Evolutionary conservation across 371 early-diverging fungal species (phyloP).

Genomic region (Parasitella parasitica): DNA sequence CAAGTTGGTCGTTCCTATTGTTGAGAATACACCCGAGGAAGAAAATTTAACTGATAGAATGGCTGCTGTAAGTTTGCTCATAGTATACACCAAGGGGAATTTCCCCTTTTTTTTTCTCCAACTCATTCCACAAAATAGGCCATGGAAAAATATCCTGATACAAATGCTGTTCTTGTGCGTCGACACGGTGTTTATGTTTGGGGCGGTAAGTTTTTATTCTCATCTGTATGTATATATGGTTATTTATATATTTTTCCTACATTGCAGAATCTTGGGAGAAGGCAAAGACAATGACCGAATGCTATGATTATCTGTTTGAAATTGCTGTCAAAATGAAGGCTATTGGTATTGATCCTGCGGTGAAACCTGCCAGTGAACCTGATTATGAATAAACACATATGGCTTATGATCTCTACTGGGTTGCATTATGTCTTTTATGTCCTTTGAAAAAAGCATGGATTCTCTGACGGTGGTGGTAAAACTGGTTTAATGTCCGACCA

Average conservation of each 20-base stretch:
- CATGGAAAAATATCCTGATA: slow-evolving; percentile 88
- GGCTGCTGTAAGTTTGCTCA: slow-evolving; percentile 63
- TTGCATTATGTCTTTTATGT: no score
- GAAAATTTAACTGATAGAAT: slow-evolving; percentile 90
- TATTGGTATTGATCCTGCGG: slow-evolving; percentile 76
- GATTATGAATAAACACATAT: slow-evolving; percentile 16
- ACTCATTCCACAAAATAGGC: no score
- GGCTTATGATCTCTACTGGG: no score
- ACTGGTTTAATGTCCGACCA: no score
- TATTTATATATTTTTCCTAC: neutral
- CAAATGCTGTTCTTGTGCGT: slow-evolving; percentile 93
- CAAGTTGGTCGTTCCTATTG: slow-evolving; percentile 90
- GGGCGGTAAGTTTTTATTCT: slow-evolving; percentile 61
- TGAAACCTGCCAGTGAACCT: slow-evolving; percentile 25
- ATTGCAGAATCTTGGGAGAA: slow-evolving; percentile 89
- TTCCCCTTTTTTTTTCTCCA: neutral
- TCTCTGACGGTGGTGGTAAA: no score
- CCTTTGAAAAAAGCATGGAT: no score
- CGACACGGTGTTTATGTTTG: slow-evolving; percentile 92
- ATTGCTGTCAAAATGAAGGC: slow-evolving; percentile 92
- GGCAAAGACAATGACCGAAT: slow-evolving; percentile 97
- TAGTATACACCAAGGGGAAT: neutral
- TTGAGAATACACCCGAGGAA: slow-evolving; percentile 95
- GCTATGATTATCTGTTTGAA: slow-evolving; percentile 97
- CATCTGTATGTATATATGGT: neutral